Evolutionary conservation across 1,284 basidiomycete species (phyloP).

Genomic region (Chondrostereum purpureum): DNA sequence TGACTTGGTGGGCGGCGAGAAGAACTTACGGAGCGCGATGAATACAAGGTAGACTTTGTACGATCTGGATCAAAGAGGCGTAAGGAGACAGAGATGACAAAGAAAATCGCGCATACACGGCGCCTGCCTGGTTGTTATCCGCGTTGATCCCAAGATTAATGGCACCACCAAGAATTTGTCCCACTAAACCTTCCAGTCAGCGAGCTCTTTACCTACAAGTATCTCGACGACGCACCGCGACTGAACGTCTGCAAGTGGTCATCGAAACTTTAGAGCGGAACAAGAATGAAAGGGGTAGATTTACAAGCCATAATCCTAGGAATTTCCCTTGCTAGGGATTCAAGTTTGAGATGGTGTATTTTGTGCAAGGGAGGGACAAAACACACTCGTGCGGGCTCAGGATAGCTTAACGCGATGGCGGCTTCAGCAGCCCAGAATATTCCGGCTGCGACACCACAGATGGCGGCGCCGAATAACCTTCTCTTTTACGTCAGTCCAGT

Average conservation of each 20-base stretch:
- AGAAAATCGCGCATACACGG: no score
- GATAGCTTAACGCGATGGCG: conserved; percentile 13
- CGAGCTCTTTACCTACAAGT: no score
- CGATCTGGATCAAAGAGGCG: no score
- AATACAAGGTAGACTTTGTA: conserved; percentile 14
- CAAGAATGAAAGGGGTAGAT: background rate
- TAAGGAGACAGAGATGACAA: no score
- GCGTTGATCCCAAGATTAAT: conserved; percentile 15
- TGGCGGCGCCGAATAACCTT: conserved; percentile 10
- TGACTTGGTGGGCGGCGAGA: no score
- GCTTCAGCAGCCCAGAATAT: conserved; percentile 15
- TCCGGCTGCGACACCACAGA: conserved; percentile 14
- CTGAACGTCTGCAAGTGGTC: conserved; percentile 1
- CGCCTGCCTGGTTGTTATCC: conserved; percentile 11
- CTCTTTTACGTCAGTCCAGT: no score
- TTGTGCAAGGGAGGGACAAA: background rate
- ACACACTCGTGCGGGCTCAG: conserved; percentile 10
- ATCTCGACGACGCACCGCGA: background rate
- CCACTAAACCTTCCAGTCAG: conserved; percentile 5
- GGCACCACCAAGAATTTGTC: conserved; percentile 15
- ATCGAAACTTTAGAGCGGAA: background rate
- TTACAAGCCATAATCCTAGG: conserved; percentile 13
- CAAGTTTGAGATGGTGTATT: no score
- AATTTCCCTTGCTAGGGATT: conserved; percentile 11
- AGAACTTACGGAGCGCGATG: conserved; percentile 11